Conservation (phyloP, 202 grass and related monocot genomes). For the Panicum virgatum region DNA sequence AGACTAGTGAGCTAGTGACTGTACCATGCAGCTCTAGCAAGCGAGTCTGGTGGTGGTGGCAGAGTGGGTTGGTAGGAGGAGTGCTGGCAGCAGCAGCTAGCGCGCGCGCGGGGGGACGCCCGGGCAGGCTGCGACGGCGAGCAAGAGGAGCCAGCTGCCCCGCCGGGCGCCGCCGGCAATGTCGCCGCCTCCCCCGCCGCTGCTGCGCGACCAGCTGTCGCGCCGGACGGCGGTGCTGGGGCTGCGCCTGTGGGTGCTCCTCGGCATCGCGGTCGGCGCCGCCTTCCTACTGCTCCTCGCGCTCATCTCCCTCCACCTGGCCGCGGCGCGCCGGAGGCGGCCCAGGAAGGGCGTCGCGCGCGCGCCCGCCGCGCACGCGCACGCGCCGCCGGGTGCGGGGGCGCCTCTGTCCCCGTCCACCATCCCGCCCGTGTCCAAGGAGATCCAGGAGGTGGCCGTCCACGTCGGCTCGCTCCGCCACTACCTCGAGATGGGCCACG, state of each 20-base stretch:
- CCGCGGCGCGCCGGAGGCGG: slow-evolving; percentile 37
- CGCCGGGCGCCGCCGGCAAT: slow-evolving; percentile 13
- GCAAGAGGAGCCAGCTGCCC: background rate
- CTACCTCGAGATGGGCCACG: slow-evolving; percentile 51
- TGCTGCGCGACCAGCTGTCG: slow-evolving; percentile 62
- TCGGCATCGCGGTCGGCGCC: slow-evolving; percentile 60
- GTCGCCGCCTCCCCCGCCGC: slow-evolving; percentile 40
- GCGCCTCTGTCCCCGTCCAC: slow-evolving; percentile 34
- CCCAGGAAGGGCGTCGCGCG: background rate
- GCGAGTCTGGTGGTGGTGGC: background rate
- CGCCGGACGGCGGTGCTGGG: slow-evolving; percentile 65
- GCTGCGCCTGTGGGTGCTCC: slow-evolving; percentile 73
- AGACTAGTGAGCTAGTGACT: background rate
- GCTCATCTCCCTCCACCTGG: slow-evolving; percentile 64
- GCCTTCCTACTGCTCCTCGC: slow-evolving; percentile 75
- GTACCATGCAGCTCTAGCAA: slow-evolving; percentile 20
- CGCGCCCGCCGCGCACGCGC: background rate
- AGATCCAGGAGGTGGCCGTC: slow-evolving; percentile 84
- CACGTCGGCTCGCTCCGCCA: slow-evolving; percentile 56
- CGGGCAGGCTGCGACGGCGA: background rate
- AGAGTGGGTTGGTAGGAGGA: background rate
- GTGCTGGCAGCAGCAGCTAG: background rate
- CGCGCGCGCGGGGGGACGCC: background rate
- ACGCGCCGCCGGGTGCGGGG: background rate
- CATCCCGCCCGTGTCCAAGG: slow-evolving; percentile 68